A percentile compares a stretch with the other conserved stretches of the same genome.
These are phyloP conservation scores for Limonium bicolor DNA, from an alignment of 148 eudicot species.

Conservation along the genomic window DNA sequence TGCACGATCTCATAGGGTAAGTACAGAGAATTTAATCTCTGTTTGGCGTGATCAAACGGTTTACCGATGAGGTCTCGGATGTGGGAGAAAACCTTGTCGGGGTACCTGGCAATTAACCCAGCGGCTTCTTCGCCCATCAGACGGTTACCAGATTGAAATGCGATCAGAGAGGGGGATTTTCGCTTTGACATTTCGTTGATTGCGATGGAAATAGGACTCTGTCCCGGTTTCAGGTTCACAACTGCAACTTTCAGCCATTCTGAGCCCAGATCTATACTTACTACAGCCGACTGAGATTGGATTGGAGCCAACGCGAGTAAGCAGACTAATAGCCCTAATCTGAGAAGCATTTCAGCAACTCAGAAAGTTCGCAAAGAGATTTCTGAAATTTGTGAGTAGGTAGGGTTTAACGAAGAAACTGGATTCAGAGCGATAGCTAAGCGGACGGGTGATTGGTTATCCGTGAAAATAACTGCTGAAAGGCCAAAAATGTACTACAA, in stretches of 20 bases:
- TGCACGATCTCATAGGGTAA: slow-evolving; percentile 42
- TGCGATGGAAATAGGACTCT: slow-evolving; percentile 73
- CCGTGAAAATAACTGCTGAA: too few species aligned
- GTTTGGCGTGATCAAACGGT: slow-evolving; percentile 19
- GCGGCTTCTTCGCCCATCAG: slow-evolving; percentile 86
- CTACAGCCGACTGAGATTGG: slow-evolving; percentile 43
- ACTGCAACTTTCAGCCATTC: slow-evolving; percentile 93
- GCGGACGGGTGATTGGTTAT: too few species aligned
- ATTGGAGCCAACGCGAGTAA: slow-evolving; percentile 15
- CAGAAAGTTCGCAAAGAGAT: too few species aligned
- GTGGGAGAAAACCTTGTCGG: slow-evolving; percentile 61
- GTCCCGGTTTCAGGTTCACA: slow-evolving; percentile 84
- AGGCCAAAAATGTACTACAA: too few species aligned
- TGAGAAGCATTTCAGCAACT: slow-evolving; percentile 13
- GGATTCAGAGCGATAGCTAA: too few species aligned
- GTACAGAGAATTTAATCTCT: slow-evolving; percentile 24
- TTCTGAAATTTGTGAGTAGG: too few species aligned
- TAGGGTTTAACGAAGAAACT: too few species aligned
- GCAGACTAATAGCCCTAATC: slow-evolving; percentile 19
- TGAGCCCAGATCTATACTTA: slow-evolving; percentile 90
- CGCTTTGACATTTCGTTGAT: slow-evolving; percentile 98
- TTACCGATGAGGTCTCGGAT: slow-evolving; percentile 59
- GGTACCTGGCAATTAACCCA: slow-evolving; percentile 64
- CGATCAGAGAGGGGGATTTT: slow-evolving; percentile 61
- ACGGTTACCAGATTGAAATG: slow-evolving; percentile 49